Evolutionary conservation across 495 filamentous ascomycete genomes (phyloP), one percentile per base, ranked within the genome.

Genomic region (Pseudomonodictys pantanalensis): DNA sequence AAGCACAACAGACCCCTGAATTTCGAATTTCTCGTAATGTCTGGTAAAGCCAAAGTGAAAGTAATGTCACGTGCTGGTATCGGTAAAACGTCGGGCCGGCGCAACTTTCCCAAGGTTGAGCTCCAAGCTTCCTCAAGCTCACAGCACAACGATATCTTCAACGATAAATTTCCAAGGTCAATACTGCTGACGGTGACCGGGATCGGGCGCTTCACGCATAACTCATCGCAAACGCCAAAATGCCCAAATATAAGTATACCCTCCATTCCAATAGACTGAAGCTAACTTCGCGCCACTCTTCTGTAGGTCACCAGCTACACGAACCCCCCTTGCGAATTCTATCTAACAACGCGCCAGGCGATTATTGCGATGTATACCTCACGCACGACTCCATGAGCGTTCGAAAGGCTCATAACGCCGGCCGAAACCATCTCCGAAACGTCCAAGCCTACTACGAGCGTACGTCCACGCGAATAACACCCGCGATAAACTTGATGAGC

Each of bases 321-420:
- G 26, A 30, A 26, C 1, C 42, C 38, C 47, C 23, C 18, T 18
- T 41, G 15, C 29, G 18, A 41, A 33, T 7, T 18, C n/a, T 8
- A 41, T 15, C 46, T 33, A 49, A 50, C 39, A 52, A 41, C 20
- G 28, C 9, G 45, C 2, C 43, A 89, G 92, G 93, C 81, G 93
- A 98, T 73, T 98, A 97, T 79, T 98, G 93, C 83, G 93, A 98
- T 86, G 95, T 98, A 73, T 98, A 98, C 81, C 88, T 98, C 65
- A 98, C 95, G 56, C 93, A 98, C 81, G 95, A 98, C 84, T 95
- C 90, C 12, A 98, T 97, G 92, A 95, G 90, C 77, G 93, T 98
- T 69, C 90, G 93, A 69, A 97, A 97, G 77, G 93, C 93, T 15
- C 93, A 98, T 76, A 98, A 98, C 79, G 88, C 83, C 67, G 93